Conservation (phyloP, 2,329 filamentous ascomycete genomes). For the Monosporascus sp. region DNA sequence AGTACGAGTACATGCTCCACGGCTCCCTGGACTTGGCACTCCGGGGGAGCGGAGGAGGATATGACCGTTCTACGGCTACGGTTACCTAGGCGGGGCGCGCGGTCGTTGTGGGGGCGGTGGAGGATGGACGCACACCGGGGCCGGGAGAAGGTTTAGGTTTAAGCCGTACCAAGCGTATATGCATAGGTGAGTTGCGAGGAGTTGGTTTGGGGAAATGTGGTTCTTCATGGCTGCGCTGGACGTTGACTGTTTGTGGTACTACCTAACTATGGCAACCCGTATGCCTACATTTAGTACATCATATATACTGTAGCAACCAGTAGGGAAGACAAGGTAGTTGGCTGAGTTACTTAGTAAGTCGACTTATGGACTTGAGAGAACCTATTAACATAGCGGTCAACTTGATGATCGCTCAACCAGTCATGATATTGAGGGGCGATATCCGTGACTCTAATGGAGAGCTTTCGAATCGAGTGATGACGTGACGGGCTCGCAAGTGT, state of each 20-base stretch:
- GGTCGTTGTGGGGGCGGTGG: slow-evolving; percentile 18
- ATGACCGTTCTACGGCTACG: neutral
- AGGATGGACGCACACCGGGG: slow-evolving; percentile 11
- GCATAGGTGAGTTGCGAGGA: slow-evolving; percentile 12
- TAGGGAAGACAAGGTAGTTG: too few species aligned
- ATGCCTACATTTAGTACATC: too few species aligned
- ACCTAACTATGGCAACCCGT: too few species aligned
- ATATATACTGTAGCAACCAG: too few species aligned
- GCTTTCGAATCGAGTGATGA: too few species aligned
- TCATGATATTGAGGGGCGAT: too few species aligned
- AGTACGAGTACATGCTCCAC: slow-evolving; percentile 28
- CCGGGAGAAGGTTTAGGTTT: slow-evolving; percentile 19
- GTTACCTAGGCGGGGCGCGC: slow-evolving; percentile 27
- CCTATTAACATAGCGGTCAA: too few species aligned
- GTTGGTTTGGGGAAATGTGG: neutral
- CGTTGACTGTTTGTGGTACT: neutral
- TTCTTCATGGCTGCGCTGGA: neutral
- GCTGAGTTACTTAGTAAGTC: too few species aligned
- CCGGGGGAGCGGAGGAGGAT: slow-evolving; percentile 13
- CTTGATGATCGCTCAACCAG: too few species aligned
- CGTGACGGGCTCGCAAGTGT: too few species aligned
- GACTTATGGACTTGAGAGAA: too few species aligned
- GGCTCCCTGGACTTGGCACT: slow-evolving; percentile 20
- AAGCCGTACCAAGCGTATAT: slow-evolving; percentile 28
- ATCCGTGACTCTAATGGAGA: too few species aligned